Percentiles rank a stretch among this genome's conserved stretches.
These are phyloP conservation scores for Cryptococcus sp. DNA, from an alignment of 1,284 basidiomycete genomes.

Conservation along the genomic window DNA sequence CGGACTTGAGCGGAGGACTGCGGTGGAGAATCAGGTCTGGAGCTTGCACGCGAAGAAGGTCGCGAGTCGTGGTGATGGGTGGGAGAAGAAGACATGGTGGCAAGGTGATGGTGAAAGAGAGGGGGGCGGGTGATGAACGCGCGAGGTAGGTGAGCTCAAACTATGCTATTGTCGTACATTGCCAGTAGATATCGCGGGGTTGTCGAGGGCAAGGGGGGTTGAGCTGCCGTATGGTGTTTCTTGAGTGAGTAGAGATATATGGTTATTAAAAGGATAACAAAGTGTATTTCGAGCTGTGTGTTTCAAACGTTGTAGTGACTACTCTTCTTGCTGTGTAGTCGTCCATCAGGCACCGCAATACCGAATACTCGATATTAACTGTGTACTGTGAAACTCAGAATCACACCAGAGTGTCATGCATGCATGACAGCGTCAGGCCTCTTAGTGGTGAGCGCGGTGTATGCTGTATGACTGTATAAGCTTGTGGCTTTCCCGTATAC, in stretches of 20 bases:
- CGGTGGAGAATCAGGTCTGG: conserved; percentile 17
- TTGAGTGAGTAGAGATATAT: no score
- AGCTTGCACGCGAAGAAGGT: conserved; percentile 13
- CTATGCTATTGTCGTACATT: neutral
- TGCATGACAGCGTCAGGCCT: no score
- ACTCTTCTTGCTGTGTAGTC: neutral
- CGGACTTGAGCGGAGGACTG: conserved; percentile 61
- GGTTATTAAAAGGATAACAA: no score
- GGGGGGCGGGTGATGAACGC: neutral
- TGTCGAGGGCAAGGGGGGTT: no score
- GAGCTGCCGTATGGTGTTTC: no score
- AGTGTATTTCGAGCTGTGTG: no score
- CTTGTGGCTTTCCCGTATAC: no score
- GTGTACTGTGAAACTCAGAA: neutral
- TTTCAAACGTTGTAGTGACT: no score
- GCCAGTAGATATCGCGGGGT: neutral
- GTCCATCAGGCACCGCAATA: neutral
- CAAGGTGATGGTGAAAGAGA: neutral
- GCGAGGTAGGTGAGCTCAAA: neutral
- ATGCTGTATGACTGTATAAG: no score
- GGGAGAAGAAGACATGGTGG: conserved; percentile 25
- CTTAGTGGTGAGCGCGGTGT: no score
- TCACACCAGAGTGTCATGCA: no score
- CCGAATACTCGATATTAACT: neutral
- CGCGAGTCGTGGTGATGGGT: conserved; percentile 31